Evolutionary conservation across 805 yeast species (phyloP), one percentile per base, ranked within the genome.

Genomic region (Nakazawaea holstii): DNA sequence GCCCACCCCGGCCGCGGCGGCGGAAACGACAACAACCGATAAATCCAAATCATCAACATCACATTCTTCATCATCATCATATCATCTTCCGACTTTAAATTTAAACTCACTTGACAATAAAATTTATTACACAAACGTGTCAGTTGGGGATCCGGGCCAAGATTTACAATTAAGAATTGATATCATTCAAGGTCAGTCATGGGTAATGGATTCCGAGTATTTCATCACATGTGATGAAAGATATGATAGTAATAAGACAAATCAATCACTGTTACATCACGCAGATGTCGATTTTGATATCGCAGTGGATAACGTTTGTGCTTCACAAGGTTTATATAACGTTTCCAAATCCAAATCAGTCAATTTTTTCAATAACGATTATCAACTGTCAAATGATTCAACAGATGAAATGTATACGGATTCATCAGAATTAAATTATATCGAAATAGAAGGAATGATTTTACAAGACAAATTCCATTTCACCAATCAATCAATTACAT

Each of bases 131-230:
- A 55, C 55, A 35, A 40, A 52, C 17, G 37, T 62, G 1, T 29
- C 52, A 8, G 49, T 66, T 0, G 69, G 69, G 2, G 37, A 39
- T 2, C 58, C 61, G 0, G 44, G 48, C 7, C 64, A 62, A 50
- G 39, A 52, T 2, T 10, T 61, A 28, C 48, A 31, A 6, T 41
- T 66, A 9, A 51, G 70, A 26, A 35, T 66, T 10, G 70, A 66
- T 48, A 45, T 65, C 2, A 44, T 50, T n/a, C 58, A 59, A 31
- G 63, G 58, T 7, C 52, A 52, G 15, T 27, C 61, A 1, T 66
- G 68, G 68, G 52, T 64, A 2, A 65, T 63, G 31, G 64, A 56
- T 17, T 42, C 50, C 6, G 45, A 46, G 17, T 51, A 49, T 3
- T 64, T 58, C 40, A 37, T 55, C 6, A 28, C 37, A 1, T 65